phyloP scores from a whole-genome alignment of 2,329 filamentous ascomycete species.

The Phoma sp. region DNA sequence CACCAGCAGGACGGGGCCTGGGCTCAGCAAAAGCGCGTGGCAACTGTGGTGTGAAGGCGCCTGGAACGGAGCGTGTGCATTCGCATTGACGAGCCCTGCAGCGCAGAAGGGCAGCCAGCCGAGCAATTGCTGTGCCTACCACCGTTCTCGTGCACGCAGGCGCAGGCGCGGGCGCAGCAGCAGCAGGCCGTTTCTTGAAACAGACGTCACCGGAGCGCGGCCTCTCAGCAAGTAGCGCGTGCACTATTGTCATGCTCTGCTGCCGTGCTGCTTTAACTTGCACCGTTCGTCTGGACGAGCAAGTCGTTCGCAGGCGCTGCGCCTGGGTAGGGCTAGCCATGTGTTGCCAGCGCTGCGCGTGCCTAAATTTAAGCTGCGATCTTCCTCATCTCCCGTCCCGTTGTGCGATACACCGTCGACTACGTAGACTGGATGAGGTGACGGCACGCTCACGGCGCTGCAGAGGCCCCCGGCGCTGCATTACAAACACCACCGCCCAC shows the following conservation, averaged over 20 bases:
- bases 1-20: constrained; percentile 20
- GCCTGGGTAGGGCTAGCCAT: constrained; percentile 7
- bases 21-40: constrained; percentile 23
- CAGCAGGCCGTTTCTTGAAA: constrained; percentile 24
- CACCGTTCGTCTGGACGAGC: constrained; percentile 8
- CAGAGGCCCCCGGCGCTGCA: constrained; percentile 4
- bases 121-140: neutral
- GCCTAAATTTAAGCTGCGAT: constrained; percentile 9
- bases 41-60: constrained; percentile 16
- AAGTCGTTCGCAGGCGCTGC: constrained; percentile 14
- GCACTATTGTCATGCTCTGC: constrained; percentile 17
- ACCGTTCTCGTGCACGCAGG: constrained; percentile 11
- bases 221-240: constrained; percentile 18
- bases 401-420: constrained; percentile 1
- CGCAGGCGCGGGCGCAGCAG: constrained; percentile 25
- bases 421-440: neutral
- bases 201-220: constrained; percentile 34
- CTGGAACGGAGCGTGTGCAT: constrained; percentile 20
- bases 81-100: neutral
- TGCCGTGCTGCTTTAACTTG: constrained; percentile 10
- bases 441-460: no score
- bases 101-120: constrained; percentile 8
- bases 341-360: constrained; percentile 9
- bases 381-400: neutral
- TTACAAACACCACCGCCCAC: constrained; percentile 21